These are phyloP conservation scores for Dichomitus squalens DNA, from an alignment of 1,284 basidiomycete genomes.

Conservation along the genomic window DNA sequence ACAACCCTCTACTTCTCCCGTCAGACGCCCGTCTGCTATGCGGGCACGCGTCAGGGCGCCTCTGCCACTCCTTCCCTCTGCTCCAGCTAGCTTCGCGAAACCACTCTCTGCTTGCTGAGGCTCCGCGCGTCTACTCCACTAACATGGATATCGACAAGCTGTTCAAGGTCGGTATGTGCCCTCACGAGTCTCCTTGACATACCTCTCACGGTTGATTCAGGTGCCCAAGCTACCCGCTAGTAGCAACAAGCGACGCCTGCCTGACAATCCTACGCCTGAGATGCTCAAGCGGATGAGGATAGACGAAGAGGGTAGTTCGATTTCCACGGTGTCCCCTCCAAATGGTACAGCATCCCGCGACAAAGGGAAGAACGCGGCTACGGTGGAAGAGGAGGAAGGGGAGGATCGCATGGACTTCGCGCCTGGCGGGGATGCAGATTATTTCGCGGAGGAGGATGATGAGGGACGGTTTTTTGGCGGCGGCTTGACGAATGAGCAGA, in stretches of 20 bases:
- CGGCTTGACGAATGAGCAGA: constrained; percentile 87
- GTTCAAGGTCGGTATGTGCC: constrained; percentile 63
- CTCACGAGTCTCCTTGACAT: neutral
- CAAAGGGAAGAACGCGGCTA: constrained; percentile 45
- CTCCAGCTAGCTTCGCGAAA: neutral
- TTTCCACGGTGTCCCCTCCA: neutral
- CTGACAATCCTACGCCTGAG: constrained; percentile 81
- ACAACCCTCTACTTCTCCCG: too few species aligned
- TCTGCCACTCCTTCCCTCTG: neutral
- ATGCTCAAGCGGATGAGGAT: constrained; percentile 78
- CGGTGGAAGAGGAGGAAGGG: constrained; percentile 56
- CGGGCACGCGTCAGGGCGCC: neutral
- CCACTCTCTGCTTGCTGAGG: neutral
- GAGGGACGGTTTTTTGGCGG: constrained; percentile 95
- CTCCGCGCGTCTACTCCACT: neutral
- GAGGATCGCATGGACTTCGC: constrained; percentile 63
- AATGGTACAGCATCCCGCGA: constrained; percentile 14
- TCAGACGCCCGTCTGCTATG: neutral
- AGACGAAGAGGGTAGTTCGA: constrained; percentile 35
- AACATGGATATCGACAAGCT: constrained; percentile 80
- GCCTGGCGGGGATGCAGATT: constrained; percentile 85
- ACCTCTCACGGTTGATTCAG: constrained; percentile 37
- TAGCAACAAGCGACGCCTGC: constrained; percentile 76
- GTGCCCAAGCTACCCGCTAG: constrained; percentile 69
- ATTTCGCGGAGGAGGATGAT: constrained; percentile 88